Evolutionary conservation across 2,329 filamentous ascomycete species (phyloP).

Genomic region (Cryphonectria parasitica): DNA sequence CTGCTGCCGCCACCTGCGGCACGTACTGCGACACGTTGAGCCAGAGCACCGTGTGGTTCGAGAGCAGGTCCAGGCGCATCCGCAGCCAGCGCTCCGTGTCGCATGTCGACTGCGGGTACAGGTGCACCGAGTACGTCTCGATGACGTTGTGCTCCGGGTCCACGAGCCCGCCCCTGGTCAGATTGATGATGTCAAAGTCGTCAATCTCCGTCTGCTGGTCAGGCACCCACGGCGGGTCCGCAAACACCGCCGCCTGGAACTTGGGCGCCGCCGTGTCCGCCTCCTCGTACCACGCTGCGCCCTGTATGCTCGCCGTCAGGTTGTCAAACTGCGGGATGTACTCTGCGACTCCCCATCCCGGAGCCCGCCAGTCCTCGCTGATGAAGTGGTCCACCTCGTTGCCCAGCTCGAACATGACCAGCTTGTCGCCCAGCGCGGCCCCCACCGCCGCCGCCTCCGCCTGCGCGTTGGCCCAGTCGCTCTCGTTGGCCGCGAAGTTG

Average conservation of each 20-base stretch:
- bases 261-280: constrained; percentile 32
- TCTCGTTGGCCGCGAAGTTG: constrained; percentile 38
- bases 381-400: constrained; percentile 45
- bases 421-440: constrained; percentile 35
- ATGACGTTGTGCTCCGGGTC: constrained; percentile 30
- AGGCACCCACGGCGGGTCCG: constrained; percentile 41
- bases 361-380: constrained; percentile 39
- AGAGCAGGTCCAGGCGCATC: constrained; percentile 40
- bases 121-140: constrained; percentile 36
- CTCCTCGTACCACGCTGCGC: constrained; percentile 37
- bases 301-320: constrained; percentile 38
- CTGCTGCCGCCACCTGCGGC: constrained; percentile 34
- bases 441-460: constrained; percentile 37
- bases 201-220: constrained; percentile 43
- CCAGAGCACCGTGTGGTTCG: constrained; percentile 35
- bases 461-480: constrained; percentile 26
- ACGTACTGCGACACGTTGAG: constrained; percentile 39
- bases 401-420: constrained; percentile 41
- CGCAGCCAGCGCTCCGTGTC: constrained; percentile 37
- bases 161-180: constrained; percentile 33
- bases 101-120: constrained; percentile 41
- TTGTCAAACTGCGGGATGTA: constrained; percentile 41
- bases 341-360: constrained; percentile 36
- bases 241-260: constrained; percentile 41
- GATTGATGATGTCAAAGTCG: constrained; percentile 41